Percentiles rank a stretch among this genome's conserved stretches.
phyloP scores from a whole-genome alignment of 1,284 basidiomycete genomes.

The Leccinum fuscescens region DNA sequence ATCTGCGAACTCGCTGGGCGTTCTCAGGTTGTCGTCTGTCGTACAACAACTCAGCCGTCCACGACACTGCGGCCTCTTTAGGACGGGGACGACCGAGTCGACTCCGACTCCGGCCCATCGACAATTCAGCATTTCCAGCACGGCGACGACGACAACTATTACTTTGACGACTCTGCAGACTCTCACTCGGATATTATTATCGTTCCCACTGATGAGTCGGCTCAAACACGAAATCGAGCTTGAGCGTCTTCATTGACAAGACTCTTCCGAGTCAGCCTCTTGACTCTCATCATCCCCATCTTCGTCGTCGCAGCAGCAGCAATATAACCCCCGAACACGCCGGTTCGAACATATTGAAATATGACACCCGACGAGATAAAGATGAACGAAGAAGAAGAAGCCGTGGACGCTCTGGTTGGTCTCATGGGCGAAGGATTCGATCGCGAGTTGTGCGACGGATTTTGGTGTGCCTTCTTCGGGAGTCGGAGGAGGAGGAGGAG shows the following conservation, averaged over 20 bases:
- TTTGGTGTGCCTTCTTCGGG: slow-evolving; percentile 26
- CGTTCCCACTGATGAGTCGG: background rate
- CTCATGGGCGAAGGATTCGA: slow-evolving; percentile 41
- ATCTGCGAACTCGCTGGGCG: background rate
- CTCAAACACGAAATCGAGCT: background rate
- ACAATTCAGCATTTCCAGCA: slow-evolving; percentile 18
- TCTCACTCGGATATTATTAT: background rate
- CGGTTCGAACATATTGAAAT: background rate
- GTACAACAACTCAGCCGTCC: slow-evolving; percentile 7
- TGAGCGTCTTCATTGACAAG: background rate
- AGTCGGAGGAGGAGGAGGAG: background rate
- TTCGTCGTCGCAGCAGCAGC: background rate
- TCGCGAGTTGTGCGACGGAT: slow-evolving; percentile 48
- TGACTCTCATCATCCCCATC: background rate
- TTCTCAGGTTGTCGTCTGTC: slow-evolving; percentile 19
- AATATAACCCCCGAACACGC: background rate
- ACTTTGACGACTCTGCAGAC: background rate
- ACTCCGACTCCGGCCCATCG: slow-evolving; percentile 3
- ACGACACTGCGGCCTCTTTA: background rate
- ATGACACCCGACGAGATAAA: slow-evolving; percentile 18
- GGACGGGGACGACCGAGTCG: slow-evolving; percentile 13
- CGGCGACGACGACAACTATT: slow-evolving; percentile 10
- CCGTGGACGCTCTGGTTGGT: slow-evolving; percentile 24
- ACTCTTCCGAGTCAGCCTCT: background rate
- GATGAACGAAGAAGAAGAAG: slow-evolving; percentile 20